phyloP scores from a whole-genome alignment of 768 basidiomycete genomes.

The Leucocoprinus leucothites region DNA sequence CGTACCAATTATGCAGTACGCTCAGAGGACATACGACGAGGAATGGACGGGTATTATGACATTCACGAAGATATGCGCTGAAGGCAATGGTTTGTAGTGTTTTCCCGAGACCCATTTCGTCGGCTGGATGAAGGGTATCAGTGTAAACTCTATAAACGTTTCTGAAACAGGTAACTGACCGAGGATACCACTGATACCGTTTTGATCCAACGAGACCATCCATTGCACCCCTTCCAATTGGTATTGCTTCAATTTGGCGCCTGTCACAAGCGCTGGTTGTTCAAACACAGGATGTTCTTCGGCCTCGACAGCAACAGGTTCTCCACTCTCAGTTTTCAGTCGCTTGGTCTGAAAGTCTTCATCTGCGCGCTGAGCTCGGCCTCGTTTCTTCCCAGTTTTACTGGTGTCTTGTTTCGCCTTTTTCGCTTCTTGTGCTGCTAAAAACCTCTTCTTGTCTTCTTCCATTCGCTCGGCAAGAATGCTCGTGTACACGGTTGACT shows the following conservation, averaged over 20 bases:
- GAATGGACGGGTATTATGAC: constrained; percentile 68
- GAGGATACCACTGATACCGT: constrained; percentile 78
- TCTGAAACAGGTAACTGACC: constrained; percentile 36
- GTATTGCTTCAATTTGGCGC: constrained; percentile 83
- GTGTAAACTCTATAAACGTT: not conserved
- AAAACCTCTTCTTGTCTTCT: constrained; percentile 36
- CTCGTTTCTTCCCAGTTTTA: constrained; percentile 21
- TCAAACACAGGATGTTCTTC: constrained; percentile 38
- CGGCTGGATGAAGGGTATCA: constrained; percentile 44
- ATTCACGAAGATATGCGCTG: constrained; percentile 81
- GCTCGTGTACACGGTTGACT: constrained; percentile 71
- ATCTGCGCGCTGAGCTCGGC: not conserved
- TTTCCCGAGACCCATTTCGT: constrained; percentile 96
- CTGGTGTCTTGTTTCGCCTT: constrained; percentile 20
- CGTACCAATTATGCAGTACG: constrained; percentile 88
- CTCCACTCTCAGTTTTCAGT: constrained; percentile 24
- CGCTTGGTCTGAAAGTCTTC: constrained; percentile 5
- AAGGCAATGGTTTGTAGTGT: constrained; percentile 96
- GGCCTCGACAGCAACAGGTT: constrained; percentile 16
- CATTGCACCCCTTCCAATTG: constrained; percentile 94
- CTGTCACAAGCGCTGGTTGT: constrained; percentile 81
- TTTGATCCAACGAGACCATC: constrained; percentile 88
- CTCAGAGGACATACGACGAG: constrained; percentile 91
- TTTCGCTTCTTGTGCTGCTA: constrained; percentile 21
- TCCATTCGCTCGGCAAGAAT: constrained; percentile 78